Evolutionary conservation across 2,329 filamentous ascomycete genomes (phyloP).

Genomic region (Ophiostoma pallidulum): DNA sequence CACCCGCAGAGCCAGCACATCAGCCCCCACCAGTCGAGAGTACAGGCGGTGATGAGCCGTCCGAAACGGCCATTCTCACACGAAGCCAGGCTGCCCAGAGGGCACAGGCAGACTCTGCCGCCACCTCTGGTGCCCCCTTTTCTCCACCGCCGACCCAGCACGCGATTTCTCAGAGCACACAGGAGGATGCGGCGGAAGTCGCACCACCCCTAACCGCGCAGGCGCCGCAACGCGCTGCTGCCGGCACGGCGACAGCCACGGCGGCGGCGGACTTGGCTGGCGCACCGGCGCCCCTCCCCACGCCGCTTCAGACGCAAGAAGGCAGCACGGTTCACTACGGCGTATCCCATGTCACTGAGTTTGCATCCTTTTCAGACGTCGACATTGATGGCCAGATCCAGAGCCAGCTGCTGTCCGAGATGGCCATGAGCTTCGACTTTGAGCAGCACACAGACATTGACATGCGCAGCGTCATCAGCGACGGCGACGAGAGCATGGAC

Average conservation of each 20-base stretch:
- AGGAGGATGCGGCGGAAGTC: not conserved
- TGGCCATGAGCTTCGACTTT: constrained; percentile 15
- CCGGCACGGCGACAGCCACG: not conserved
- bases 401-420: constrained; percentile 16
- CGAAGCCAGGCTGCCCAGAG: not conserved
- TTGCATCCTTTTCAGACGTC: not conserved
- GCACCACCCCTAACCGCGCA: not conserved
- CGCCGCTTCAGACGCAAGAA: constrained; percentile 13
- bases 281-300: constrained; percentile 1
- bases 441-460: constrained; percentile 10
- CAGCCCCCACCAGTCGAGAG: not conserved
- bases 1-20: too few species aligned
- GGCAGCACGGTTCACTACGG: too few species aligned
- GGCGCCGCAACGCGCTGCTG: not conserved
- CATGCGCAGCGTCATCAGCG: constrained; percentile 7
- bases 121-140: not conserved
- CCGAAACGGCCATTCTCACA: not conserved
- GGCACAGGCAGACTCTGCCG: not conserved
- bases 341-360: not conserved
- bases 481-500: not conserved
- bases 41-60: not conserved
- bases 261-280: not conserved
- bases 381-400: constrained; percentile 13
- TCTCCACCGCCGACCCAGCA: constrained; percentile 1
- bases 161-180: not conserved